Base-by-base conservation (phyloP, 441 rosid species). In the Raphanus hybrid region DNA sequence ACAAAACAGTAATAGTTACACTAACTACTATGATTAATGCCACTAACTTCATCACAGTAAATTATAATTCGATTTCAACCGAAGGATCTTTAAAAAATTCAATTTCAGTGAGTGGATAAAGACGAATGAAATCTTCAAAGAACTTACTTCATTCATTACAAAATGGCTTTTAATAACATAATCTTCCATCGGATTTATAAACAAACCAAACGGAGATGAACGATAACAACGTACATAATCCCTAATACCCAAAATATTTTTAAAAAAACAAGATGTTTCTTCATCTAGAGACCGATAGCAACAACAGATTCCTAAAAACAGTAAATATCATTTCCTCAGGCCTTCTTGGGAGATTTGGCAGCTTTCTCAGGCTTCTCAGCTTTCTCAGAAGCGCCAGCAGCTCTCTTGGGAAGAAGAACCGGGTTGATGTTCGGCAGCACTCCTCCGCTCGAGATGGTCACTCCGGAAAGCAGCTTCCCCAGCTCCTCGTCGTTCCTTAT, bases 401-500 rank as follows among this genome's bases (percentile, higher is more conserved):
- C 12, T 64, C 78, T 86, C 85, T 88, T 85, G 0, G 92, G 92
- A 74, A 88, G 78, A 39, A 88, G 81, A 41, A 88, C 52, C 1
- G 86, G 86, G 12, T 88, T 84, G 9, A 88, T 87, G 68, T 85
- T 83, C 0, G 92, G 92, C 32, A 88, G 80, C 1, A 88, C 92
- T 2, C 92, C 92, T 0, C 92, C 90, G 9, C 85, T 84, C 0
- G 92, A 87, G 2, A 88, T 88, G 0, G 92, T 88, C 3, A 88
- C 92, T 0, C 89, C 90, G 1, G 77, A 82, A 0, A 88, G 86
- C 63, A 88, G 77, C 59, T 84, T 86, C 41, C 88, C 90, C 14
- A 88, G 60, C 55, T 88, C 90, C 15, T 86, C 92, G 15, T 88
- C 90, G 75, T 88, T 88, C 75, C 87, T 80, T 14, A 88, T 81